Evolutionary conservation across 441 rosid species (phyloP), one percentile per base, ranked within the genome.

Genomic region (Rhodomyrtus psidioides): DNA sequence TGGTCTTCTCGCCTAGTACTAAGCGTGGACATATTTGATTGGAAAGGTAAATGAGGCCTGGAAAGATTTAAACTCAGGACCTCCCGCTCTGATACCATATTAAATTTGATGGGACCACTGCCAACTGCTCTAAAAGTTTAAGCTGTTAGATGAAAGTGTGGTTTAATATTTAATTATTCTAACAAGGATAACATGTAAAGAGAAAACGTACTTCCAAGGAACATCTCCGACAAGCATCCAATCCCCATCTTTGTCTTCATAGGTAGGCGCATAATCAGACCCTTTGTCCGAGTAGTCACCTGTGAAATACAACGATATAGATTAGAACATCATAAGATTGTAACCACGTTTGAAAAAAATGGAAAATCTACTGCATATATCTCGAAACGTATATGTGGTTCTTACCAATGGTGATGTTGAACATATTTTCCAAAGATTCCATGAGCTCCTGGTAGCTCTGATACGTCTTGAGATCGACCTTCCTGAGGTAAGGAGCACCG

Each of bases 401-500:
- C 89, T 88, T 88, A 92, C 94, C 93, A 6, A 92, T 88, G 1
- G 86, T 89, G 86, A 91, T 84, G 90, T 91, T 90, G 94, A 94
- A 94, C 94, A 94, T 91, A 34, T 91, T 87, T 87, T 93, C 92
- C 81, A 93, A 86, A 16, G 91, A 93, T 85, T 92, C 86, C 74
- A 93, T 90, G 81, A 94, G 93, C 55, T 93, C 92, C 26, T 85
- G 58, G 86, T 93, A 94, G 86, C 92, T 88, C 79, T 91, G 86
- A 89, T 92, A 93, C 28, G 91, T 88, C 86, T 91, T 92, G 56
- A 93, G 90, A 89, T 93, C 95, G 26, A 93, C 91, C 89, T 94
- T 94, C 55, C 95, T 91, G 0, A 94, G 92, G 89, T 93, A 93
- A 19, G 97, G 95, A 88, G 95, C 97, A 84, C 97, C 97, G 42